Conservation (phyloP, 306 rosid genomes). For the Luffa aegyptiaca region DNA sequence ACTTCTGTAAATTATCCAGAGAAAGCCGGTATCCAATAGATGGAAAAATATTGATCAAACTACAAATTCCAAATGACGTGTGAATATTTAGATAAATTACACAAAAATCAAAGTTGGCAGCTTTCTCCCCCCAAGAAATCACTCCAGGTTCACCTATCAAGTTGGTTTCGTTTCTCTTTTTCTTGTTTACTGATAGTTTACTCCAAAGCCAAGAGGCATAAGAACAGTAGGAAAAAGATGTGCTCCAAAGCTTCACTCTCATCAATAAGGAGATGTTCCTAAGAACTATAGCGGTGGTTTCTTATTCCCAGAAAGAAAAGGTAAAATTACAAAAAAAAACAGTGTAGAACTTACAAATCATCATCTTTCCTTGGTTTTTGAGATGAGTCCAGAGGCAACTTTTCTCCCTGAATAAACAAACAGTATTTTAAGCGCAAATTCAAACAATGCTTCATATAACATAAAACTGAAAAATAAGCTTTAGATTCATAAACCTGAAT, state of each 20-base stretch:
- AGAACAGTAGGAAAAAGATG: background rate
- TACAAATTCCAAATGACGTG: background rate
- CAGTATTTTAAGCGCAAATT: background rate
- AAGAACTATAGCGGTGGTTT: background rate
- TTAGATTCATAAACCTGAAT: constrained; percentile 10
- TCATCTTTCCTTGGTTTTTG: background rate
- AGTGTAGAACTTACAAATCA: constrained; percentile 7
- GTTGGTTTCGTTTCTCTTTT: background rate
- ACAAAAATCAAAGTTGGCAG: background rate
- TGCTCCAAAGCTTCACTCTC: background rate
- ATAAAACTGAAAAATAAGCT: constrained; percentile 4
- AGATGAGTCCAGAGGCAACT: background rate
- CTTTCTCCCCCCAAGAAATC: background rate
- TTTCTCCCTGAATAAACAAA: background rate
- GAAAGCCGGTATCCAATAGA: background rate
- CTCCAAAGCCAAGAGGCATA: background rate
- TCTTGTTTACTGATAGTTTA: background rate
- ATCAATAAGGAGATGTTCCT: background rate
- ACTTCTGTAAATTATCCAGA: background rate
- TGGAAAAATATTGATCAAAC: background rate
- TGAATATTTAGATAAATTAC: background rate
- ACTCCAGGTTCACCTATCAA: background rate
- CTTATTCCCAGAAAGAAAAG: background rate
- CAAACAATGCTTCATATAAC: background rate
- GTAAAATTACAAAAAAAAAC: background rate